Conservation (phyloP, 192 early-diverging fungal genomes). For the Spizellomyces sp. region DNA sequence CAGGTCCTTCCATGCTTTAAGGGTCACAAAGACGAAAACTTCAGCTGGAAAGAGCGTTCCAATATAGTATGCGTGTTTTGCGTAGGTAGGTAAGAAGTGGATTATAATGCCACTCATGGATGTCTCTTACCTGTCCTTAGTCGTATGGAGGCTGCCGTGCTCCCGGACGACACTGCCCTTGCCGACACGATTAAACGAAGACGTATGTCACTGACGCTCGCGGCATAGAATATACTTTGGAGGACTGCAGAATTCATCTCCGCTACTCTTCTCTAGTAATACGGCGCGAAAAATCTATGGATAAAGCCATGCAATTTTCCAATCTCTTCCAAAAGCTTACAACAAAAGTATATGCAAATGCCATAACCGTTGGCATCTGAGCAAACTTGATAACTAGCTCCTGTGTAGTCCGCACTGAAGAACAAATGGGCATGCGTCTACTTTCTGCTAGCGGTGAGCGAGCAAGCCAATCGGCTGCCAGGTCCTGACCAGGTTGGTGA, state of each 20-base stretch:
- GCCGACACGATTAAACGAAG: conserved; percentile 67
- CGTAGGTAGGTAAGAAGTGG: conserved; percentile 2
- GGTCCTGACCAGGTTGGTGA: not conserved
- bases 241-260: not conserved
- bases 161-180: conserved; percentile 58
- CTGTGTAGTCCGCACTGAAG: conserved; percentile 6
- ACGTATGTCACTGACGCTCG: conserved; percentile 43
- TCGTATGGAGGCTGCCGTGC: conserved; percentile 55
- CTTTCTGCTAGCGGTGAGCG: conserved; percentile 23
- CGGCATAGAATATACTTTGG: not conserved
- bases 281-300: conserved; percentile 48
- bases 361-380: conserved; percentile 32
- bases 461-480: conserved; percentile 22
- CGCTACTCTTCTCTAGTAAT: conserved; percentile 43
- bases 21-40: not conserved
- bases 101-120: not conserved
- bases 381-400: not conserved
- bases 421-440: conserved; percentile 20
- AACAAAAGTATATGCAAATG: conserved; percentile 2
- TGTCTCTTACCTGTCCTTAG: conserved; percentile 25
- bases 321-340: conserved; percentile 60
- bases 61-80: conserved; percentile 28
- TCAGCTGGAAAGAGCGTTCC: conserved; percentile 13
- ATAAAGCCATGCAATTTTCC: conserved; percentile 62
- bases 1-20: not conserved